These are phyloP conservation scores for Groenewaldozyma sp. DNA, from an alignment of 1,139 yeast species.

Conservation along the genomic window DNA sequence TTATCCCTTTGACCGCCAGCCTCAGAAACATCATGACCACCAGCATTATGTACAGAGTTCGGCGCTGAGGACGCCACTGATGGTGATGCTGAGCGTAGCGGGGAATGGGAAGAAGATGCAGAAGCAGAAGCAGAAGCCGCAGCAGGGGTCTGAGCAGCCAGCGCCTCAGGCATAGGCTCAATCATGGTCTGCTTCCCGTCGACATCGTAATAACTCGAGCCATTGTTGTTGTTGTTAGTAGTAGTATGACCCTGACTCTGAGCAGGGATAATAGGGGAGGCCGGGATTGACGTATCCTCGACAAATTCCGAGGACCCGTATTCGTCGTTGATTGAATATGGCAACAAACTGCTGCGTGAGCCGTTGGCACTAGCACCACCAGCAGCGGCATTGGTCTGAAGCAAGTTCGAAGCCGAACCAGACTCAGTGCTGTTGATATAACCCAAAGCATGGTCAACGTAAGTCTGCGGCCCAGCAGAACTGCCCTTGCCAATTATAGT, in stretches of 20 bases:
- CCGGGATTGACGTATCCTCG: conserved; percentile 10
- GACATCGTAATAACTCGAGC: not conserved
- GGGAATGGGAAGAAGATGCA: too few species aligned
- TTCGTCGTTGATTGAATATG: conserved; percentile 1
- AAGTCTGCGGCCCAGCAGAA: conserved; percentile 13
- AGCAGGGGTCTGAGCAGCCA: not conserved
- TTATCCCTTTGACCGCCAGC: too few species aligned
- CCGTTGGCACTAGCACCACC: not conserved
- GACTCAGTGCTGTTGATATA: conserved; percentile 11
- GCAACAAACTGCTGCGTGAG: not conserved
- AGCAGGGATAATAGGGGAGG: too few species aligned
- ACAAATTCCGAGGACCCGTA: conserved; percentile 11
- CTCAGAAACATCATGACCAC: too few species aligned
- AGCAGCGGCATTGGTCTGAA: conserved; percentile 1
- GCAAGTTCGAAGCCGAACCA: conserved; percentile 2
- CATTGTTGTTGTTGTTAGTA: not conserved
- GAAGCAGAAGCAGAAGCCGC: not conserved
- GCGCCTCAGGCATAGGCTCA: not conserved
- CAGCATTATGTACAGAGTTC: too few species aligned
- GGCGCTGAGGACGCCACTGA: too few species aligned
- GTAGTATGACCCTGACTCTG: too few species aligned
- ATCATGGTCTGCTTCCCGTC: not conserved
- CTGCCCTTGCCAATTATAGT: not conserved
- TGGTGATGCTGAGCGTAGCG: too few species aligned
- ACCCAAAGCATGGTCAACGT: conserved; percentile 17